Base-by-base conservation (phyloP, 2,329 filamentous ascomycete genomes). In the Fusarium bactridioides region DNA sequence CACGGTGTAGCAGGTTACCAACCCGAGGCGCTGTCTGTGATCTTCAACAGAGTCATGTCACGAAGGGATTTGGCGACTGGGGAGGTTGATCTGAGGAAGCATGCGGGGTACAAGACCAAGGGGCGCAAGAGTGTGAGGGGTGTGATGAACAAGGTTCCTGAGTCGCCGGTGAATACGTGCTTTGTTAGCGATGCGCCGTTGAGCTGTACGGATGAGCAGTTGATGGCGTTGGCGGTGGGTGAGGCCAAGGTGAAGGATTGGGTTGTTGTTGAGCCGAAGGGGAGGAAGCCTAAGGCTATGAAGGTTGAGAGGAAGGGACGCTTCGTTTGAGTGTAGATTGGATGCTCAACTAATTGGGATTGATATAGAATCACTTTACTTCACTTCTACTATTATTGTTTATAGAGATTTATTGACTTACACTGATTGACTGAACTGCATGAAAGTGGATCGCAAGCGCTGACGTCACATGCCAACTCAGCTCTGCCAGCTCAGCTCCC, bases 1-100 rank as follows among this genome's bases (percentile, higher is more conserved):
- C 90, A 92, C 73, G 85, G 88, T 58, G 86, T 89, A 2, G 86
- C 87, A 0, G 87, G 84, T 21, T 88, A 88, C 70, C 88, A 90
- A 77, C 88, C 88, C 3, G 81, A 86, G 72, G 87, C 87, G 0
- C 79, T 87, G 3, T 83, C 88, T 38, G 82, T 84, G 67, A 80
- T 90, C 48, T 91, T 91, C 73, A 84, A 87, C 29, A 85, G 90
- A 18, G 87, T 88, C 43, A 82, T 92, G 74, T 82, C 81, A 23
- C 84, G 86, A 6, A 83, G 82, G 56, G 85, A 89, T 60, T 79
- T 90, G 23, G 82, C 88, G 0, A 86, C 86, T 0, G 89, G 91
- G 16, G 83, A 86, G 31, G 72, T 81, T 1, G 81, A 76, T 31
- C 33, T 77, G 18, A 38, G 4, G 86, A 64, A 80, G 88, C 67